Evolutionary conservation across 345 rosid species (phyloP), one percentile per base, ranked within the genome.

Genomic region (Citrus maxima): DNA sequence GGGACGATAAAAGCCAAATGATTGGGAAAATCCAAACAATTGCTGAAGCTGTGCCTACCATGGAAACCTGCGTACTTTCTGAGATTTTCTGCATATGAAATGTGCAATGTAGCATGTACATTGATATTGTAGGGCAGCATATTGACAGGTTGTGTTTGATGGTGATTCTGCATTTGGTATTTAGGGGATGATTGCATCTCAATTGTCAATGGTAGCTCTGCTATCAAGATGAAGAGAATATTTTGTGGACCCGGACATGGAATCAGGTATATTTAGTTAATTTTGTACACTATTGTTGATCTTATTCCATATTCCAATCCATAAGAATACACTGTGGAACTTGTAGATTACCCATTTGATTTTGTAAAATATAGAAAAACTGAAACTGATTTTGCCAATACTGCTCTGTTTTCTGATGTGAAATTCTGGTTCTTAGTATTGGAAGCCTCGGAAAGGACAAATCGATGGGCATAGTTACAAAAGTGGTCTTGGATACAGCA

Each of bases 221-320:
- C 58, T 69, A 90, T 96, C 81, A 93, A 89, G 87, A 96, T 96
- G 97, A 92, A 94, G 89, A 86, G 87, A 76, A 78, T 96, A 22
- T 93, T 81, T 46, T 94, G 98, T 83, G 99, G 99, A 73, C 98
- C 99, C 27, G 98, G 99, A 56, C 99, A 96, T 87, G 99, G 98
- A 73, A 82, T 94, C 84, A 96, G 98, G 99, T 94, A 82, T 59
- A 30, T 63, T 66, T 62, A 61, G 72, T 70, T 21, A 60, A 72
- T 69, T 30, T 16, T 32, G 2, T 59, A 6, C 55, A 34, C 79
- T 46, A 42, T 63, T 77, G 63, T 60, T 55, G 74, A 5, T 51
- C 55, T 74, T 64, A 38, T 42, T n/a, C 19, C 55, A 54, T 7
- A 25, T 51, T 71, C 68, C 74, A 54, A 10, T 32, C 25, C 69